Evolutionary conservation across 306 rosid species (phyloP).

Genomic region (Prunus dulcis): DNA sequence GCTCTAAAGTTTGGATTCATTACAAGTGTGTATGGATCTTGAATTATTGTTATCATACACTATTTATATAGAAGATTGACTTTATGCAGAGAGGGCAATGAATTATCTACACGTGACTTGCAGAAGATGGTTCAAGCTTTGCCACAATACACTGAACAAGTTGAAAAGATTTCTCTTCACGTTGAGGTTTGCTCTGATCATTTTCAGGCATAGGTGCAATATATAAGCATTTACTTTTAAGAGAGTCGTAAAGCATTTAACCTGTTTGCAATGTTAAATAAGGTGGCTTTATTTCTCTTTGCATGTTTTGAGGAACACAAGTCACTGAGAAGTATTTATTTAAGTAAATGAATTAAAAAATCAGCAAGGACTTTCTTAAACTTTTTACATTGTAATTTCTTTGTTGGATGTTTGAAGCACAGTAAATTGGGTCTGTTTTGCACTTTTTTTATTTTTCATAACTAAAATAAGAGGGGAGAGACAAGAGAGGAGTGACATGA

Average conservation of each 20-base stretch:
- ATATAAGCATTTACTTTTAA: not conserved
- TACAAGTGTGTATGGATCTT: not conserved
- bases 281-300: too few species aligned
- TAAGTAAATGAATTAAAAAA: too few species aligned
- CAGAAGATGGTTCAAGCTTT: conserved; percentile 98
- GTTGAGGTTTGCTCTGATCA: conserved; percentile 59
- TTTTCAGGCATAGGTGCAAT: not conserved
- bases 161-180: conserved; percentile 90
- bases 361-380: too few species aligned
- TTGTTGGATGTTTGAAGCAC: too few species aligned
- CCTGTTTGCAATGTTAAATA: too few species aligned
- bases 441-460: too few species aligned
- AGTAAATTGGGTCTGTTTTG: too few species aligned
- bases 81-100: conserved; percentile 69
- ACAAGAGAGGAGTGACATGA: too few species aligned
- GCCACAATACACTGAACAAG: conserved; percentile 93
- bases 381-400: too few species aligned
- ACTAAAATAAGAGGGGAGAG: too few species aligned
- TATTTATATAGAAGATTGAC: conserved; percentile 25
- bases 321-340: too few species aligned
- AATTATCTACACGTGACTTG: conserved; percentile 84
- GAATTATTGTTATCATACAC: not conserved
- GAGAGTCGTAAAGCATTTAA: not conserved
- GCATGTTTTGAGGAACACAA: too few species aligned
- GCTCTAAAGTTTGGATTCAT: not conserved